phyloP scores from a whole-genome alignment of 2,329 filamentous ascomycete genomes.

The Aspergillus japonicus region DNA sequence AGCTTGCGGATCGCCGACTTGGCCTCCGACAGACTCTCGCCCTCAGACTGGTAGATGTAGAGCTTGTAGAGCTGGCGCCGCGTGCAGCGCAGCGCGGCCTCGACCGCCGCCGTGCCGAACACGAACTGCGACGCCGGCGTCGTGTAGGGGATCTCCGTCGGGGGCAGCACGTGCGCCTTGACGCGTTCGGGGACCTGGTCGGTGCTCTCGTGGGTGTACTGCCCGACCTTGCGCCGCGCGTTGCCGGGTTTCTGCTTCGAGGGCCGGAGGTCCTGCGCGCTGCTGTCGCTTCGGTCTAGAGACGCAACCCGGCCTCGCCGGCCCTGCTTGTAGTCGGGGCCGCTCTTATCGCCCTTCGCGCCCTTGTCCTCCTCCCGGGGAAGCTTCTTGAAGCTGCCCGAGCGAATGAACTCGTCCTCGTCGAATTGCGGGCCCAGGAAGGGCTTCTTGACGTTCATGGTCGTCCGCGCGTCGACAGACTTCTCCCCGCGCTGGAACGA shows the following conservation, averaged over 20 bases:
- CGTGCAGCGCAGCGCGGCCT: conserved; percentile 69
- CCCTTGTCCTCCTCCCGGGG: neutral
- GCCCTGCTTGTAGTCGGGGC: too few species aligned
- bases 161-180: conserved; percentile 37
- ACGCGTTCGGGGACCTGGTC: conserved; percentile 32
- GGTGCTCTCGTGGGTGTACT: neutral
- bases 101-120: conserved; percentile 78
- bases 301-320: too few species aligned
- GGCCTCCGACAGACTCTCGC: conserved; percentile 50
- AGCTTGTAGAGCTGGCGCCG: conserved; percentile 78
- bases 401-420: conserved; percentile 32
- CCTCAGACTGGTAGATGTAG: conserved; percentile 68
- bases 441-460: too few species aligned
- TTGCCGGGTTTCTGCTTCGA: neutral
- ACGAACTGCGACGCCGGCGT: conserved; percentile 89
- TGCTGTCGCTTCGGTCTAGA: too few species aligned
- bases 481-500: neutral
- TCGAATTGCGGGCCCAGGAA: conserved; percentile 20
- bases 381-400: conserved; percentile 28
- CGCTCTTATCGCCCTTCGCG: neutral
- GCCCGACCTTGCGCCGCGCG: neutral
- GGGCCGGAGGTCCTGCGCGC: neutral
- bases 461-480: neutral
- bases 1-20: conserved; percentile 38
- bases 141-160: conserved; percentile 62